phyloP scores from a whole-genome alignment of 441 rosid species.

The Hypseocharis bilobata region DNA sequence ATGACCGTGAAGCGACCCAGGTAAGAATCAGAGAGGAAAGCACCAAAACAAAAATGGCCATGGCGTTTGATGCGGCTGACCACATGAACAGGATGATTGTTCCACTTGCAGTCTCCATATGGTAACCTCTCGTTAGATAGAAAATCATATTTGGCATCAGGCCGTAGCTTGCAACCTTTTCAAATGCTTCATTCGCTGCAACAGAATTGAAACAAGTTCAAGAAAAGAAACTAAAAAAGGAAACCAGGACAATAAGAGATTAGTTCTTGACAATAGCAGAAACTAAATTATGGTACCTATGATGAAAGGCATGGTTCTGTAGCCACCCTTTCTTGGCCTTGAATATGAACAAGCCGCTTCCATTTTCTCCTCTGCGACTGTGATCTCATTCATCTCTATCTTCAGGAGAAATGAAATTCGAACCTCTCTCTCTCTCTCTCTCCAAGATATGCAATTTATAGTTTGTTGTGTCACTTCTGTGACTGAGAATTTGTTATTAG shows the following conservation, averaged over 20 bases:
- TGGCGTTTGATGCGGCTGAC: constrained; percentile 65
- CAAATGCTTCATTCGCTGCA: constrained; percentile 72
- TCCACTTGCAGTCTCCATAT: constrained; percentile 38
- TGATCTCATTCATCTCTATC: neutral
- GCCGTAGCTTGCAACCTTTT: constrained; percentile 74
- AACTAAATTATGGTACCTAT: constrained; percentile 49
- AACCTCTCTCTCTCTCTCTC: too few relatives aligned
- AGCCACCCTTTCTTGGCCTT: constrained; percentile 65
- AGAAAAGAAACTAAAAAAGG: neutral
- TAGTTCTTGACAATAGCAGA: too few relatives aligned
- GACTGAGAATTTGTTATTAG: too few relatives aligned
- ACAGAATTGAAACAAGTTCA: too few relatives aligned
- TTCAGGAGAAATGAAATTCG: too few relatives aligned
- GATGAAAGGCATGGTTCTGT: constrained; percentile 73
- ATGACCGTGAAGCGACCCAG: constrained; percentile 72
- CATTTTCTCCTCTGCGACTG: too few relatives aligned
- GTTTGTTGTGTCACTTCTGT: too few relatives aligned
- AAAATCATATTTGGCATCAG: constrained; percentile 59
- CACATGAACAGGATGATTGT: constrained; percentile 53
- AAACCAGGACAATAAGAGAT: too few relatives aligned
- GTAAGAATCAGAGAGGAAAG: constrained; percentile 66
- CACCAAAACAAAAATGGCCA: constrained; percentile 61
- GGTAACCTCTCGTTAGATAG: constrained; percentile 54
- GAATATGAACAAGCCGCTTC: too few relatives aligned
- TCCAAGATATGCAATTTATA: too few relatives aligned